Evolutionary conservation across 1,284 basidiomycete genomes (phyloP).

Genomic region (Marasmius tenuissimus): DNA sequence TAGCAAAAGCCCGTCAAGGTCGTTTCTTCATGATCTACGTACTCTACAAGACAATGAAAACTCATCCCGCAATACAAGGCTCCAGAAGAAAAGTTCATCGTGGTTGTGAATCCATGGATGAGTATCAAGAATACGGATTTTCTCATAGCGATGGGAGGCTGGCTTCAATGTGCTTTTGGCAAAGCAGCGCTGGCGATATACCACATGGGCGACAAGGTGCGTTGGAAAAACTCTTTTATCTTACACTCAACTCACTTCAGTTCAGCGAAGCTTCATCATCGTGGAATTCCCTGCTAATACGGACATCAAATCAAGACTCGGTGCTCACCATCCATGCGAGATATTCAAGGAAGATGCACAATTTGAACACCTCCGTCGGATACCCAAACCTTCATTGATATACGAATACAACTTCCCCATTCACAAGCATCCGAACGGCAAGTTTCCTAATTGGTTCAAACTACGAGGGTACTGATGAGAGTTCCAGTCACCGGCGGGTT

Average conservation of each 20-base stretch:
- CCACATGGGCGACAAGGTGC: neutral
- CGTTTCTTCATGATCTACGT: no score
- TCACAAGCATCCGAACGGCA: conserved; percentile 1
- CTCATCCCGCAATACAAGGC: neutral
- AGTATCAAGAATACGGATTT: neutral
- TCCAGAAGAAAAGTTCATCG: neutral
- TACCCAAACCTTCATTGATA: neutral
- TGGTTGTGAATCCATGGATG: neutral
- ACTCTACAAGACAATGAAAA: neutral
- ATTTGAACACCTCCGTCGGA: neutral
- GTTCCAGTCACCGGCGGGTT: neutral
- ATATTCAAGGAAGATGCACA: neutral
- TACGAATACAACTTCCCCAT: conserved; percentile 6
- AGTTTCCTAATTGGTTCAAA: neutral
- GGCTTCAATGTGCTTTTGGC: conserved; percentile 4
- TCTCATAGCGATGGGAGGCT: neutral
- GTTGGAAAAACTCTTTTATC: neutral
- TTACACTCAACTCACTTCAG: neutral
- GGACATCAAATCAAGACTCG: neutral
- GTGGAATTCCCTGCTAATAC: neutral
- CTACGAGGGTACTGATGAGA: no score
- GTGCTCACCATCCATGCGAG: conserved; percentile 8
- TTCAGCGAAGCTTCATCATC: conserved; percentile 1
- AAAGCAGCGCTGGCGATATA: neutral
- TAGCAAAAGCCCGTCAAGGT: neutral